Base-by-base conservation (phyloP, 768 basidiomycete genomes). In the Calocybe gangraenosa region DNA sequence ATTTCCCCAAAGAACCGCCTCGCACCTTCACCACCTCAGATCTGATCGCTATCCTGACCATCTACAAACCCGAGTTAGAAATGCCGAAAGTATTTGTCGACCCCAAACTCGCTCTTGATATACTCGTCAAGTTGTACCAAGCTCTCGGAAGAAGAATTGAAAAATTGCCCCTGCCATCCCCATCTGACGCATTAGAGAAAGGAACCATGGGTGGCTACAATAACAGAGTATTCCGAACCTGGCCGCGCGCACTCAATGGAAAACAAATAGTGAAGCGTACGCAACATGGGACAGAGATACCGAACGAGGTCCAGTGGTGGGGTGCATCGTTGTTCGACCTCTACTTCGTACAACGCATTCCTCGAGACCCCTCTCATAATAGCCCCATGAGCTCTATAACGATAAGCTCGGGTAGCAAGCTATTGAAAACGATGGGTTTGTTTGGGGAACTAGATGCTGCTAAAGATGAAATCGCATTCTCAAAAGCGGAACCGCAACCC, bases 261-360 rank as follows among this genome's bases (percentile, higher is more conserved):
- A 32, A 14, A 35, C 34, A 7, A 7, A 18, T n/a, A n/a, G 50
- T 10, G 31, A 46, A 2, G 48, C n/a, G 45, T 18, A 33, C 40
- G 15, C 14, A 44, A 7, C 40, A 30, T 0, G 71, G 68, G 8
- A 71, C 71, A 48, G 43, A 38, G 38, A 50, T 65, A 6, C 51
- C 62, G 0, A 69, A 69, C 43, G 55, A 56, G 0, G 23, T 61
- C 7, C 55, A 61, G 32, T 50, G 65, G 14, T 77, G 74, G 74
- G 73, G 74, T 35, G 66, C 65, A 7, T 68, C 69, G 0, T 49
- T 74, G 1, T 59, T 63, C 20, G 70, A 76, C 42, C 73, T 77
- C 45, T 75, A 64, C 47, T 46, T 11, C 1, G 59, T 65, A 14
- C 32, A 44, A 1, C 59, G 64, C 11, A 34, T 63, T 0, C 60